Conservation (phyloP, 176 grass and related monocot species). For the Triticum dicoccoides region DNA sequence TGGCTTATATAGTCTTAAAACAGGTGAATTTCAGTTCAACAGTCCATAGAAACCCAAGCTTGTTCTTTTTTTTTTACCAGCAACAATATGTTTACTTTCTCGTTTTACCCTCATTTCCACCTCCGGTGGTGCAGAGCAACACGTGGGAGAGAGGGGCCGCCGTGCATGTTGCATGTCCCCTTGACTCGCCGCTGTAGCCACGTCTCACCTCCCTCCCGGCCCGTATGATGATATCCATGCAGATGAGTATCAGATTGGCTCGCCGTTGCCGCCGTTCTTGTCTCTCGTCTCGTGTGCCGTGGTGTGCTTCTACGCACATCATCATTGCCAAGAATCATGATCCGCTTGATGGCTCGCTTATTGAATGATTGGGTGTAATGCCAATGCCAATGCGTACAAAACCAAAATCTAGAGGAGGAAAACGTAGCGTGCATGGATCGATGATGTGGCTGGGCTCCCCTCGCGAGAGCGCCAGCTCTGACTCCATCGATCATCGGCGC, state of each 20-base stretch:
- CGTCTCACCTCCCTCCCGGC: no score
- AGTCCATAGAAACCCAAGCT: neutral
- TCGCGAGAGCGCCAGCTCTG: neutral
- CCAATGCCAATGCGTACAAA: neutral
- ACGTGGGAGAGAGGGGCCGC: slow-evolving; percentile 32
- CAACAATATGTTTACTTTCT: no score
- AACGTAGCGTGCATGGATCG: neutral
- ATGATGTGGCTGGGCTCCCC: no score
- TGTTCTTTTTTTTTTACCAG: neutral
- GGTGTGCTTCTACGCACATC: no score
- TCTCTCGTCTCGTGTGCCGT: neutral
- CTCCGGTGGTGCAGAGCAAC: neutral
- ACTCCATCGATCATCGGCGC: neutral
- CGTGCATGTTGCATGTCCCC: slow-evolving; percentile 43
- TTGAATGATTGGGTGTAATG: no score
- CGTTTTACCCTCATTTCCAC: neutral
- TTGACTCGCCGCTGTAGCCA: slow-evolving; percentile 20
- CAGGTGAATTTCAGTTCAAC: neutral
- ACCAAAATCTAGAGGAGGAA: neutral
- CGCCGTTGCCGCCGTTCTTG: neutral
- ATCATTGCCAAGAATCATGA: neutral
- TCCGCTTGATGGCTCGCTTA: neutral
- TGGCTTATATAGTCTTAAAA: neutral
- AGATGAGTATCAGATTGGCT: neutral
- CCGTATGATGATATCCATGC: neutral